Evolutionary conservation across 2,329 filamentous ascomycete genomes (phyloP).

Genomic region (Claviceps fusiformis): DNA sequence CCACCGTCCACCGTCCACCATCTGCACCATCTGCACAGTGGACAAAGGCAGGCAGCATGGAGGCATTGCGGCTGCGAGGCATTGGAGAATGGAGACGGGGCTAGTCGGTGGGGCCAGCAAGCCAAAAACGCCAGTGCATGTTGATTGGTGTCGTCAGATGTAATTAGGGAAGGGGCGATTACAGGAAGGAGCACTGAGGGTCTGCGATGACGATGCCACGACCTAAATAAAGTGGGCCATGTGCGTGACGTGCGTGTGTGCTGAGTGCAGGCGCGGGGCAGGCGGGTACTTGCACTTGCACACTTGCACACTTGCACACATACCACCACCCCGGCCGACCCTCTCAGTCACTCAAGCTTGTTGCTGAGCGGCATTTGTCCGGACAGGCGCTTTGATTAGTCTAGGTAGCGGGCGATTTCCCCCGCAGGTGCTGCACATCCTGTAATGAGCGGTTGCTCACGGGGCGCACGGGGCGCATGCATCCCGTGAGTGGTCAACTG

Average conservation of each 20-base stretch:
- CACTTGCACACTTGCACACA: neutral
- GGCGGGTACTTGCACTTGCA: neutral
- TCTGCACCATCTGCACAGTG: neutral
- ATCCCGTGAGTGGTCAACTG: no score
- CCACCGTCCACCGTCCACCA: no score
- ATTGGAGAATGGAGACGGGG: neutral
- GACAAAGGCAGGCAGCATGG: neutral
- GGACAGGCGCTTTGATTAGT: neutral
- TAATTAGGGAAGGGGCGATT: neutral
- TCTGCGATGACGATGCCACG: neutral
- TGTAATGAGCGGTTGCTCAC: no score
- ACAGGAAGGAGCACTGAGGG: neutral
- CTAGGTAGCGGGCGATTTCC: neutral
- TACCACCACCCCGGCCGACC: neutral
- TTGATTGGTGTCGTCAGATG: slow-evolving; percentile 2
- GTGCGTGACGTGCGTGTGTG: neutral
- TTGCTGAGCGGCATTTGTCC: neutral
- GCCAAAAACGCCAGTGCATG: neutral
- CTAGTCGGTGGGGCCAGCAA: neutral
- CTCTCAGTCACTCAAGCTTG: neutral
- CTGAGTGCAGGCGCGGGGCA: neutral
- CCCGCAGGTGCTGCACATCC: neutral
- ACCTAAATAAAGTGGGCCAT: neutral
- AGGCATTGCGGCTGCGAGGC: neutral
- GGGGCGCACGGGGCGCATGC: no score